A percentile compares a stretch with the other conserved stretches of the same genome.
Evolutionary conservation across 768 basidiomycete species (phyloP).

Genomic region (Tylopilus subfusipes): DNA sequence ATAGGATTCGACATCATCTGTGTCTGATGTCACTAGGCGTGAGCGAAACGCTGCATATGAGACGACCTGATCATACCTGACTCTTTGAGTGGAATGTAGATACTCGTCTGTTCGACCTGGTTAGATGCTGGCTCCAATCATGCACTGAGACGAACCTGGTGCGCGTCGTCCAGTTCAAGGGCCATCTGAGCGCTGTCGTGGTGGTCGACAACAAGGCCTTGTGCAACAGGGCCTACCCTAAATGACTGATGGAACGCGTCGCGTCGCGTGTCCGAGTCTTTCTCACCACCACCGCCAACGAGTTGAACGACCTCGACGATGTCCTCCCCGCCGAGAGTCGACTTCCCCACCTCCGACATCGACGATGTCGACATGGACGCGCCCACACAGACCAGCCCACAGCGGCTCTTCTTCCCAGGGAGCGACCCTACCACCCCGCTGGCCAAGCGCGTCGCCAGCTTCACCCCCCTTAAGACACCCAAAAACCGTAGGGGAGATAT

Average conservation of each 20-base stretch:
- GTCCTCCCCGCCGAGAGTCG: slow-evolving; percentile 63
- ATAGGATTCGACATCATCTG: slow-evolving; percentile 18
- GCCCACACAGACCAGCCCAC: slow-evolving; percentile 17
- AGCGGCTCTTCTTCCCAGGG: slow-evolving; percentile 30
- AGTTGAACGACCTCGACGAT: slow-evolving; percentile 38
- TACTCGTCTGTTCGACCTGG: slow-evolving; percentile 20
- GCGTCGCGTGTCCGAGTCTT: slow-evolving; percentile 39
- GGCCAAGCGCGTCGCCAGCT: slow-evolving; percentile 35
- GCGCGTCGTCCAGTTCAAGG: slow-evolving; percentile 21
- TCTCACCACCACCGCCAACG: neutral
- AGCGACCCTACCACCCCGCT: slow-evolving; percentile 43
- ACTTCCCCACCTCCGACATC: slow-evolving; percentile 59
- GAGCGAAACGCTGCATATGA: neutral
- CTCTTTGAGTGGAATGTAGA: slow-evolving; percentile 28
- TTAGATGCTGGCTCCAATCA: slow-evolving; percentile 1
- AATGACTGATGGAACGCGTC: slow-evolving; percentile 48
- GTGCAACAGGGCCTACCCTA: slow-evolving; percentile 40
- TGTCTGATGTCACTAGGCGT: slow-evolving; percentile 12
- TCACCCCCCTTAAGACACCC: slow-evolving; percentile 41
- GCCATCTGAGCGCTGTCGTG: slow-evolving; percentile 9
- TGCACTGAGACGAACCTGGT: slow-evolving; percentile 23
- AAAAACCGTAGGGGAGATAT: slow-evolving; percentile 35
- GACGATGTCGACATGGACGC: slow-evolving; percentile 56
- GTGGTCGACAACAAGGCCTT: neutral
- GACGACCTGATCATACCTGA: slow-evolving; percentile 18